Conservation (phyloP, 495 filamentous ascomycete species). For the Rostrohypoxylon terebratum region DNA sequence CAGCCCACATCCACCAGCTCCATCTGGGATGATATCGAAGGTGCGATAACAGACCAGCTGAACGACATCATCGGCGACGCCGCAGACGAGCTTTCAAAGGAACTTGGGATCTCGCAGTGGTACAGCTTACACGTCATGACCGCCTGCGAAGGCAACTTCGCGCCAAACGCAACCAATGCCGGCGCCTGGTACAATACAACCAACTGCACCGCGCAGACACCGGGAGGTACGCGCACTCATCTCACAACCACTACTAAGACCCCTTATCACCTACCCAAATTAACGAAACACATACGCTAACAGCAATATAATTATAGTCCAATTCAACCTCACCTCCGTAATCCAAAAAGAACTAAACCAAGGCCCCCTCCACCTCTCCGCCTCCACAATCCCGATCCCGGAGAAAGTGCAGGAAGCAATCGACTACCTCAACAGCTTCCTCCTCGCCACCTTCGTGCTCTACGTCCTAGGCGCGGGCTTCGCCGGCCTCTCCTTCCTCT, state of each 20-base stretch:
- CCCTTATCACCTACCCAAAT: neutral
- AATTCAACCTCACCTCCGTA: constrained; percentile 70
- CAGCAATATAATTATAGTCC: constrained; percentile 38
- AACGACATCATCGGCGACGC: constrained; percentile 55
- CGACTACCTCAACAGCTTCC: constrained; percentile 59
- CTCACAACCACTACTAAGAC: constrained; percentile 19
- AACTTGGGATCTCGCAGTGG: constrained; percentile 74
- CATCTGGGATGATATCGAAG: constrained; percentile 37
- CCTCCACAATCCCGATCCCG: constrained; percentile 71
- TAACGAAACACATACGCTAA: constrained; percentile 14
- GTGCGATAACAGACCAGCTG: constrained; percentile 52
- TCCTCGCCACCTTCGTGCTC: constrained; percentile 70
- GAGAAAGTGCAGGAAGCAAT: constrained; percentile 70
- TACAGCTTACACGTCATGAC: constrained; percentile 79
- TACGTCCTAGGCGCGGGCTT: constrained; percentile 72
- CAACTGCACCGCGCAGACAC: constrained; percentile 69
- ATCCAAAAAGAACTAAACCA: constrained; percentile 65
- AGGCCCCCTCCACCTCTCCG: constrained; percentile 61
- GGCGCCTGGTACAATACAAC: constrained; percentile 65
- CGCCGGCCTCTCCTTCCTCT: constrained; percentile 66
- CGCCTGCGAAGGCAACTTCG: constrained; percentile 73
- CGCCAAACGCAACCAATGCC: constrained; percentile 62
- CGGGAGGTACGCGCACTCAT: constrained; percentile 57
- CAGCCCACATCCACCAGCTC: constrained; percentile 38
- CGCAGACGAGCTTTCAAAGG: constrained; percentile 58